Evolutionary conservation across 306 rosid species (phyloP), one percentile per base, ranked within the genome.

Genomic region (Cercis canadensis): DNA sequence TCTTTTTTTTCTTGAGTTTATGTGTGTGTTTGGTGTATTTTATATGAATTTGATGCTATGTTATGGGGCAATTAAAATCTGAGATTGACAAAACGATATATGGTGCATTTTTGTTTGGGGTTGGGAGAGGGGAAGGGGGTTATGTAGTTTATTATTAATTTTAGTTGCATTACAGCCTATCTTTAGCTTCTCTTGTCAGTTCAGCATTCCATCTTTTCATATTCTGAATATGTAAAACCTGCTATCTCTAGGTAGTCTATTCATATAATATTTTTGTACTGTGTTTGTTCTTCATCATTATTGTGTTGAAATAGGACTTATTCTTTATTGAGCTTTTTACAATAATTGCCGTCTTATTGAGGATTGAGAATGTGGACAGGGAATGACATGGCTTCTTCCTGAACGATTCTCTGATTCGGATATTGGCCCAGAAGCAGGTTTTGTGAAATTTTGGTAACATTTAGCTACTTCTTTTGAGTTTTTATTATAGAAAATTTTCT

Each of bases 351-450:
- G 67, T 68, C 82, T 84, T 72, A 79, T 58, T 70, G n/a, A 47
- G 49, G 65, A 57, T 78, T 72, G 67, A 79, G 41, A 77, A 62
- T 78, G 56, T 79, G 47, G 70, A 49, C 97, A 91, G 99, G 97
- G 99, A 60, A 58, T 91, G 84, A 91, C 99, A 14, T 94, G 97
- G 97, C 89, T 94, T 89, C 89, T 94, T 76, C 97, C 97, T 0
- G 99, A 94, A 77, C 86, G 97, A 17, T 94, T 94, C 80, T 94
- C 99, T 17, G 86, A 85, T 51, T 91, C 99, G 75, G 99, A 94
- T 80, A 94, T 94, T 78, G 99, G 89, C 73, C 99, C 99, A 77
- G 99, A 94, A 94, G 97, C 99, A 94, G 97, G 99, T 94, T 84
- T 94, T 84, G 90, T 91, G 97, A 87, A 90, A 53, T 75, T 90